phyloP scores from a whole-genome alignment of 306 rosid species.

The Abrus precatorius region DNA sequence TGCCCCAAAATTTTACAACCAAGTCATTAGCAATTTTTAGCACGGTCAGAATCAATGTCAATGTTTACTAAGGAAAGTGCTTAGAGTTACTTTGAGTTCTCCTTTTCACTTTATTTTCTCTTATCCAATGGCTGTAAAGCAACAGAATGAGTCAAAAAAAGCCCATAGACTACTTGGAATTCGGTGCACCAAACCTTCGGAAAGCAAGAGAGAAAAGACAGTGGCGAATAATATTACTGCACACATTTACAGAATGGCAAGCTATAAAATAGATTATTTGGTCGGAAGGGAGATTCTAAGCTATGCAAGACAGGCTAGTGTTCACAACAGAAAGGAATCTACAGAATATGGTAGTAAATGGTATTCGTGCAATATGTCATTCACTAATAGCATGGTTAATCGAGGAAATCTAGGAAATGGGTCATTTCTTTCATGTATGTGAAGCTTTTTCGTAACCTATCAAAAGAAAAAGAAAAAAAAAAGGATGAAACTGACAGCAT shows the following conservation, averaged over 20 bases:
- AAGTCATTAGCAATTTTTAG: conserved; percentile 38
- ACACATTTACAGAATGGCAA: conserved; percentile 49
- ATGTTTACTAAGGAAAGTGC: conserved; percentile 44
- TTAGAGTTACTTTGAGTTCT: conserved; percentile 38
- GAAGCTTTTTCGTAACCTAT: conserved; percentile 32
- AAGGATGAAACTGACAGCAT: conserved; percentile 48
- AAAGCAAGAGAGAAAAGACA: conserved; percentile 48
- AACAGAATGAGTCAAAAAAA: conserved; percentile 59
- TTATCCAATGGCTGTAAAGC: conserved; percentile 57
- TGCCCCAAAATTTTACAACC: conserved; percentile 24
- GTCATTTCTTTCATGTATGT: conserved; percentile 50
- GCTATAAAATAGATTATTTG: conserved; percentile 43
- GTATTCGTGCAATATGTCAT: conserved; percentile 9
- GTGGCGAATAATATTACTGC: conserved; percentile 35
- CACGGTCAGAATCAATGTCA: conserved; percentile 55
- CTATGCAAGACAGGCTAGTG: conserved; percentile 8
- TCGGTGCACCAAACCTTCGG: conserved; percentile 62
- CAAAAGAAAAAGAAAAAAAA: conserved; percentile 17
- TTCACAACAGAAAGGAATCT: conserved; percentile 37
- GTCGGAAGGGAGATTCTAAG: conserved; percentile 1
- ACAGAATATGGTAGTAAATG: conserved; percentile 3
- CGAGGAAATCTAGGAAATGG: conserved; percentile 44
- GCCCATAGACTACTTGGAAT: conserved; percentile 64
- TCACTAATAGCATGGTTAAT: conserved; percentile 38
- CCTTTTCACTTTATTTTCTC: conserved; percentile 51